Percentiles rank a stretch among this genome's conserved stretches.
phyloP scores from a whole-genome alignment of 1,284 basidiomycete genomes.

The Anthracocystis panici-leucophaei region DNA sequence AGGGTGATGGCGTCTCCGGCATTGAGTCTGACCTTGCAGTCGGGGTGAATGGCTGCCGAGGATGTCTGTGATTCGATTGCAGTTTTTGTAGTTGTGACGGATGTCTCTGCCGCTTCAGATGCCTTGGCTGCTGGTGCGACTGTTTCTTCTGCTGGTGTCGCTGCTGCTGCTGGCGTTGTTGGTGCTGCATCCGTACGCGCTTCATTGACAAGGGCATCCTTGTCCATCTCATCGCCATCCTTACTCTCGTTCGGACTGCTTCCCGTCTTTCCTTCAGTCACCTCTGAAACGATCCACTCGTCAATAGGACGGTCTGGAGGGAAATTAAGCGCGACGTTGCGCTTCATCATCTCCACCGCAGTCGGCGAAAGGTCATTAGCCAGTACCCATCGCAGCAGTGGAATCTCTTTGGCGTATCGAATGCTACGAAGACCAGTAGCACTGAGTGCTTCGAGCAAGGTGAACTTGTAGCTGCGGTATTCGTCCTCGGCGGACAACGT shows the following conservation, averaged over 20 bases:
- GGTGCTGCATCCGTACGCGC: constrained; percentile 13
- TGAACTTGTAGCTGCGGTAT: constrained; percentile 78
- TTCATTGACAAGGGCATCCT: constrained; percentile 33
- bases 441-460: constrained; percentile 92
- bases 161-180: constrained; percentile 1
- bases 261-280: neutral
- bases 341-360: constrained; percentile 86
- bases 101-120: constrained; percentile 6
- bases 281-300: constrained; percentile 47
- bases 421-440: constrained; percentile 96
- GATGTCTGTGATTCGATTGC: neutral
- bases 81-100: neutral
- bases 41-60: constrained; percentile 54
- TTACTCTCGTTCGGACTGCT: neutral
- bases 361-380: constrained; percentile 91
- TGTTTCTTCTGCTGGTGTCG: constrained; percentile 5
- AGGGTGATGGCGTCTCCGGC: constrained; percentile 73
- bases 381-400: constrained; percentile 87
- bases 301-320: constrained; percentile 73
- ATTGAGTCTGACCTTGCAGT: constrained; percentile 65
- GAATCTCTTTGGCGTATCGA: constrained; percentile 97
- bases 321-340: constrained; percentile 90
- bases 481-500: constrained; percentile 14
- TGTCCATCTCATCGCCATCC: constrained; percentile 22
- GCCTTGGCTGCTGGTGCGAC: constrained; percentile 1